phyloP scores from a whole-genome alignment of 805 yeast genomes.

The Kuraishia piskuri region DNA sequence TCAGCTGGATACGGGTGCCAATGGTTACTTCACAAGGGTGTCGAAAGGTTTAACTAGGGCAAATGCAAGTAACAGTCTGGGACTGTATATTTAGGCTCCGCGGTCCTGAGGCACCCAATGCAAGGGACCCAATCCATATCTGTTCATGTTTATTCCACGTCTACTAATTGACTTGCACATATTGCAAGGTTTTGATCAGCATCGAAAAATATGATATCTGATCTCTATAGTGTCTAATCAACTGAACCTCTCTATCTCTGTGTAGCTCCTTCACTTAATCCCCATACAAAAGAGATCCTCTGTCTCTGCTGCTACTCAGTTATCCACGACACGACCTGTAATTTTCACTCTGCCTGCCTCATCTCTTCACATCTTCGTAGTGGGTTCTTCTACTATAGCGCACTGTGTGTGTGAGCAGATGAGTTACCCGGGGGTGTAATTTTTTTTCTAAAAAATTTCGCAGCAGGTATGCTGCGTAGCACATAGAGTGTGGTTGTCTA shows the following conservation, averaged over 20 bases:
- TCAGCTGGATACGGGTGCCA: not conserved
- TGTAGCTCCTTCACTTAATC: too few species aligned
- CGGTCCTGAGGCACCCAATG: too few species aligned
- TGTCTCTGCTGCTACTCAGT: not conserved
- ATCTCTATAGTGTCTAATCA: too few species aligned
- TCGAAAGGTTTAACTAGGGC: not conserved
- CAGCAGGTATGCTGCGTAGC: not conserved
- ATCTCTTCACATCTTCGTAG: too few species aligned
- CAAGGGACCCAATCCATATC: too few species aligned
- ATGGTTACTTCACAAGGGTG: not conserved
- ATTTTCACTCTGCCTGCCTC: not conserved
- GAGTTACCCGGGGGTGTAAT: not conserved
- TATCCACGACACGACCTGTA: not conserved
- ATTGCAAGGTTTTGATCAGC: too few species aligned
- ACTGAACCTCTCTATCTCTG: too few species aligned
- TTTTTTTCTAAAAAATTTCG: not conserved
- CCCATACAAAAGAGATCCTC: too few species aligned
- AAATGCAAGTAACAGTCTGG: not conserved
- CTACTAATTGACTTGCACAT: too few species aligned
- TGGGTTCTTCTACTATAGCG: too few species aligned
- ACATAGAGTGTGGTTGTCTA: not conserved
- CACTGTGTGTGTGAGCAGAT: not conserved
- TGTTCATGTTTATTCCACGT: too few species aligned
- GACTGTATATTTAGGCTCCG: slow-evolving; percentile 9
- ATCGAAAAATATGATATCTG: too few species aligned